Evolutionary conservation across 2,329 filamentous ascomycete genomes (phyloP).

Genomic region (Parasarocladium wereldwijsianum): DNA sequence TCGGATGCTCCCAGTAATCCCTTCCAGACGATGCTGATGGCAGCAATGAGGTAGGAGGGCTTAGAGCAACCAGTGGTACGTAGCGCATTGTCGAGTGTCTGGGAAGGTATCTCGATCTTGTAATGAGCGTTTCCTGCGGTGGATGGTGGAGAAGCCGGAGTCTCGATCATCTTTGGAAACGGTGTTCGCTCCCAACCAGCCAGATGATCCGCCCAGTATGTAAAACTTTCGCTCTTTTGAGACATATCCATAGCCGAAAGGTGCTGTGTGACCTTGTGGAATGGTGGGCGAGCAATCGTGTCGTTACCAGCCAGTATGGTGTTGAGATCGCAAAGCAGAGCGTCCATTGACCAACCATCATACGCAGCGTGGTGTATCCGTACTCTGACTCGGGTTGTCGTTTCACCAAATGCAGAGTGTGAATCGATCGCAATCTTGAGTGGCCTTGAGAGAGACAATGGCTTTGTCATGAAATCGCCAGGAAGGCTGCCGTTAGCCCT

Average conservation of each 20-base stretch:
- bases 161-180: constrained; percentile 34
- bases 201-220: constrained; percentile 60
- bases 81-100: constrained; percentile 17
- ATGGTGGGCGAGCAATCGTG: constrained; percentile 36
- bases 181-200: constrained; percentile 34
- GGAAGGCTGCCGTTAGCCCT: too few species aligned
- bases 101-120: constrained; percentile 9
- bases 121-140: constrained; percentile 14
- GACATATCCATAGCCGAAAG: neutral
- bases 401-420: too few species aligned
- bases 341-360: constrained; percentile 84
- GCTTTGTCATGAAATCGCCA: too few species aligned
- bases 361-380: constrained; percentile 74
- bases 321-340: constrained; percentile 54
- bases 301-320: constrained; percentile 22
- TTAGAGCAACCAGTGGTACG: constrained; percentile 34
- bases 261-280: constrained; percentile 35
- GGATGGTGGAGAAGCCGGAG: constrained; percentile 12
- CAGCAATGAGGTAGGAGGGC: constrained; percentile 64
- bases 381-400: constrained; percentile 23
- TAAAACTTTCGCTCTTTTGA: neutral
- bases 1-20: constrained; percentile 51
- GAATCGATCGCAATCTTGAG: too few species aligned
- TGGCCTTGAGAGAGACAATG: too few species aligned
- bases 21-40: constrained; percentile 50